Evolutionary conservation across 192 early-diverging fungal species (phyloP).

Genomic region (Spizellomyces punctatus): DNA sequence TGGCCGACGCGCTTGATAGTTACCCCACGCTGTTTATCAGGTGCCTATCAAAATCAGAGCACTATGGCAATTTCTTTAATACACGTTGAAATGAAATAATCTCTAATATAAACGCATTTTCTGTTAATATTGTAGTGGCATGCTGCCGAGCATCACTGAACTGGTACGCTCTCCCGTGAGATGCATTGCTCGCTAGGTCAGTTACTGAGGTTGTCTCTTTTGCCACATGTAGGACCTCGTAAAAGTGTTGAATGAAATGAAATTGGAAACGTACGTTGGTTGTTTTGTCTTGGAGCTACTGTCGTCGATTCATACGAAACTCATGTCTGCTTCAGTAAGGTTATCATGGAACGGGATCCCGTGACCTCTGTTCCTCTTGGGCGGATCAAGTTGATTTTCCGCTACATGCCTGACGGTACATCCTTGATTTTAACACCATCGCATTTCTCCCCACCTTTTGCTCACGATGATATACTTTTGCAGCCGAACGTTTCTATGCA

Average conservation of each 20-base stretch:
- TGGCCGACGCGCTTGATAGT: conserved; percentile 43
- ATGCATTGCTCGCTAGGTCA: not conserved
- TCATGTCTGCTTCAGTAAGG: conserved; percentile 36
- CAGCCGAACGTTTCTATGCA: conserved; percentile 53
- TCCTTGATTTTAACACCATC: not conserved
- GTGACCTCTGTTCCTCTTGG: conserved; percentile 35
- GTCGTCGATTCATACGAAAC: not conserved
- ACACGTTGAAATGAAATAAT: too few relatives aligned
- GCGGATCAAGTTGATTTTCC: conserved; percentile 46
- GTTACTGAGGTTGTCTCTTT: not conserved
- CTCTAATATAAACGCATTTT: not conserved
- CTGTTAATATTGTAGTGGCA: conserved; percentile 26
- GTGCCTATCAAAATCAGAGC: conserved; percentile 24
- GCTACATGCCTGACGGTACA: conserved; percentile 48
- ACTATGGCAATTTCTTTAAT: not conserved
- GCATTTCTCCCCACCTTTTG: too few relatives aligned
- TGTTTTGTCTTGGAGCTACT: not conserved
- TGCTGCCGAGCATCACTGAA: conserved; percentile 50
- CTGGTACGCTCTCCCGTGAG: conserved; percentile 18
- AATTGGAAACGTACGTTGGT: conserved; percentile 41
- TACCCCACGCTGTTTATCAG: conserved; percentile 52
- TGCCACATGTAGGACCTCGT: conserved; percentile 38
- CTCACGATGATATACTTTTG: not conserved
- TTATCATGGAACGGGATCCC: conserved; percentile 46
- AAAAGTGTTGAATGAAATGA: conserved; percentile 48